These are phyloP conservation scores for Lathyrus sativus DNA, from an alignment of 306 rosid species.

Conservation along the genomic window DNA sequence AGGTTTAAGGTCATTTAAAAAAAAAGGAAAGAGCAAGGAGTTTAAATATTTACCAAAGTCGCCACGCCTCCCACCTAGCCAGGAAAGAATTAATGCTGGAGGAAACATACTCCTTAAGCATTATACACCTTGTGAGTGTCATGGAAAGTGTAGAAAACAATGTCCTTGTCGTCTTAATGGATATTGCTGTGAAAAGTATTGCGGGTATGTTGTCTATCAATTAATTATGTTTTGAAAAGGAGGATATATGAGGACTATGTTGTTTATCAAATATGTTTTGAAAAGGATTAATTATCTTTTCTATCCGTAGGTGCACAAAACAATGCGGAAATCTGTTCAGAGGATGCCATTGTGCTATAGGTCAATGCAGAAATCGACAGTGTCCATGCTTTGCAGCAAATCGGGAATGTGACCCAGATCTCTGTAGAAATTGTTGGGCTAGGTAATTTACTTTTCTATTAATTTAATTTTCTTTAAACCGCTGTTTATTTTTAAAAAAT, in stretches of 20 bases:
- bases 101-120: slow-evolving; percentile 55
- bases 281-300: background rate
- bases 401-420: slow-evolving; percentile 95
- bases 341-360: slow-evolving; percentile 85
- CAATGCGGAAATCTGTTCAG: slow-evolving; percentile 72
- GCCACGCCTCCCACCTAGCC: slow-evolving; percentile 61
- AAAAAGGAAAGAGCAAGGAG: slow-evolving; percentile 72
- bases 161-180: slow-evolving; percentile 71
- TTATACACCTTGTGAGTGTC: slow-evolving; percentile 78
- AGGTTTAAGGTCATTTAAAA: slow-evolving; percentile 55
- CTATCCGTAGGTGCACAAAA: slow-evolving; percentile 64
- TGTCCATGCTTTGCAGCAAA: slow-evolving; percentile 95
- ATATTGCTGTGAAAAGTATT: slow-evolving; percentile 85
- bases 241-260: background rate
- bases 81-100: slow-evolving; percentile 65
- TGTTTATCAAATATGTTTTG: background rate
- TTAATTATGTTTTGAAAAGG: background rate
- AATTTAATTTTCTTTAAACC: too few relatives aligned
- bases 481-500: too few relatives aligned
- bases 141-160: slow-evolving; percentile 70
- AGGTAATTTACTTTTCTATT: slow-evolving; percentile 51
- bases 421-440: slow-evolving; percentile 86
- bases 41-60: slow-evolving; percentile 67
- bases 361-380: slow-evolving; percentile 82
- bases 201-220: slow-evolving; percentile 62